Evolutionary conservation across 2,329 filamentous ascomycete genomes (phyloP).

Genomic region (Phoma sp.): DNA sequence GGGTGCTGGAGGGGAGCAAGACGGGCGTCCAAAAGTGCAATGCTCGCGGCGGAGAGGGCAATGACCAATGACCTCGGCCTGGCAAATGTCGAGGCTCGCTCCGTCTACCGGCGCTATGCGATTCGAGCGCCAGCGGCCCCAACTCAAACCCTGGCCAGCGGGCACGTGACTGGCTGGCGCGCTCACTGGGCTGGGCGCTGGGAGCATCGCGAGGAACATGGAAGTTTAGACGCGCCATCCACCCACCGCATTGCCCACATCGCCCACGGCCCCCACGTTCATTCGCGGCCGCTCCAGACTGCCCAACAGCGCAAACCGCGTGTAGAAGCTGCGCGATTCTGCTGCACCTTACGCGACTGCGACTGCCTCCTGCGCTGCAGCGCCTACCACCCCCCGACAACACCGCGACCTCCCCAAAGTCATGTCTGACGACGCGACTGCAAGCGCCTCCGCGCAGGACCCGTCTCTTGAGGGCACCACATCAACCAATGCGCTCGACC

Average conservation of each 20-base stretch:
- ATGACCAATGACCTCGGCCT: slow-evolving; percentile 12
- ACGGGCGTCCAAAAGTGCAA: background rate
- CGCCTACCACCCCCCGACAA: slow-evolving; percentile 18
- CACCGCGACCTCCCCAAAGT: slow-evolving; percentile 9
- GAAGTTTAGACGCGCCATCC: slow-evolving; percentile 36
- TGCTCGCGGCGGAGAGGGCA: slow-evolving; percentile 2
- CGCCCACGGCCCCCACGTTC: slow-evolving; percentile 23
- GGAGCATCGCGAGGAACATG: slow-evolving; percentile 34
- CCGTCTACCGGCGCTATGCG: slow-evolving; percentile 9
- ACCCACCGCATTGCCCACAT: slow-evolving; percentile 32
- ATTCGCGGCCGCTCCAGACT: slow-evolving; percentile 17
- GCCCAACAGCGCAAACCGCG: slow-evolving; percentile 10
- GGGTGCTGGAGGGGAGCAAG: background rate
- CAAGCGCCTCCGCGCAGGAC: slow-evolving; percentile 38
- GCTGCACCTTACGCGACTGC: background rate
- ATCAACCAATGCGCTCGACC: slow-evolving; percentile 33
- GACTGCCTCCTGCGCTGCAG: background rate
- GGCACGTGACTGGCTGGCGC: no score
- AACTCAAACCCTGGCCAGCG: no score
- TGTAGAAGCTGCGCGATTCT: slow-evolving; percentile 6
- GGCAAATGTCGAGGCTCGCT: background rate
- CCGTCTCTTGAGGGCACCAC: slow-evolving; percentile 30
- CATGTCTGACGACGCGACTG: slow-evolving; percentile 46
- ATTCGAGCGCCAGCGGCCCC: background rate
- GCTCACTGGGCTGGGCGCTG: slow-evolving; percentile 10